Evolutionary conservation across 805 yeast genomes (phyloP), one percentile per base, ranked within the genome.

Genomic region (Cyberlindnera petersonii): DNA sequence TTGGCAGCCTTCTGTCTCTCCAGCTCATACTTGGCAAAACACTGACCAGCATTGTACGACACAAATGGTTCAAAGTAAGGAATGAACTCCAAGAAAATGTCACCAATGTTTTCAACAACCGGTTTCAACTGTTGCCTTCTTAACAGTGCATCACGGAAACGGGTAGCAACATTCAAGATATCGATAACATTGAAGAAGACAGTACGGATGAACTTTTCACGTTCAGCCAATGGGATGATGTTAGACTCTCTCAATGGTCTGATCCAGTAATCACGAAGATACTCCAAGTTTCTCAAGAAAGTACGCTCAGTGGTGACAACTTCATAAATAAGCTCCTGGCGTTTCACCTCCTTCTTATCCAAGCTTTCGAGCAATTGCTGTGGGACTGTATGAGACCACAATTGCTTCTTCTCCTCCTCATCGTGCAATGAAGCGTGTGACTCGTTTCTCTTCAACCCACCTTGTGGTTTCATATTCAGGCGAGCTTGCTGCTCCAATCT

Each of bases 271-370:
- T 93, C 98, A 31, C 95, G 78, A 52, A 93, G 72, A 49, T 89
- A 86, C 61, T 93, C 98, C 54, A 93, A 69, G 55, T 93, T 96
- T 64, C 88, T 89, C 37, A 93, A 95, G 61, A 89, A 93, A 49
- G 93, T 95, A 43, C 97, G 76, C 65, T 93, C 98, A 2, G 97
- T 91, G 48, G 85, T 85, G 35, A 87, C 85, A 23, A 89, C 82
- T 64, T 93, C 98, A 65, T 87, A 91, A 33, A 93, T 93, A 47
- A 89, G 80, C 56, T 93, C 98, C 62, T 93, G 98, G 47, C 98
- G 75, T 66, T 87, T 87, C 53, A 86, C 82, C 58, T 93, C 98
- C 37, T 68, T 74, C 51, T 86, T 89, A 41, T 86, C 86, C 42
- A 91, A 72, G 33, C 79, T 70, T 40, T 86, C 94, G 56, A 89